A percentile compares a stretch with the other conserved stretches of the same genome.
Conservation (phyloP, 768 basidiomycete species). For the Pisolithus albus region DNA sequence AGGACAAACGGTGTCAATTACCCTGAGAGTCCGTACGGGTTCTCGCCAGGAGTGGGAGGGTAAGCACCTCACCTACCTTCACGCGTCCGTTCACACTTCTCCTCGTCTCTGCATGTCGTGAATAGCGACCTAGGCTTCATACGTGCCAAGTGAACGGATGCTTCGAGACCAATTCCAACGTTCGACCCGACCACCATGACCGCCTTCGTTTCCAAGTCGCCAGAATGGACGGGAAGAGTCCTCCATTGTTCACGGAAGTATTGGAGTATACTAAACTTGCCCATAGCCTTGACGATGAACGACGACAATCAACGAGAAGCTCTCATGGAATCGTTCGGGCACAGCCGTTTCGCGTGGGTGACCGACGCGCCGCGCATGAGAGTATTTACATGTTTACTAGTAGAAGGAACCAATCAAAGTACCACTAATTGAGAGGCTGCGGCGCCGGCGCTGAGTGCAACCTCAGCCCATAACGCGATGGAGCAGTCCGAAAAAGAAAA, state of each 20-base stretch:
- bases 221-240: constrained; percentile 13
- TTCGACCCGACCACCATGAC: constrained; percentile 49
- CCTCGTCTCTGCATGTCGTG: constrained; percentile 27
- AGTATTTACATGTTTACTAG: too few species aligned
- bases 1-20: not conserved
- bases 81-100: constrained; percentile 19
- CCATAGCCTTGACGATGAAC: constrained; percentile 5
- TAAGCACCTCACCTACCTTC: constrained; percentile 8
- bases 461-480: too few species aligned
- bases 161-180: constrained; percentile 29
- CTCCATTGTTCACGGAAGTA: constrained; percentile 21
- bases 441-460: too few species aligned
- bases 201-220: constrained; percentile 39
- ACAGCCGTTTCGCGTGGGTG: too few species aligned
- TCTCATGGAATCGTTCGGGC: too few species aligned
- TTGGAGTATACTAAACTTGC: constrained; percentile 3
- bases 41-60: too few species aligned
- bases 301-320: not conserved
- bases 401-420: too few species aligned
- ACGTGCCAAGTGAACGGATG: constrained; percentile 25
- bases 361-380: too few species aligned
- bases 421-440: too few species aligned
- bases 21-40: not conserved
- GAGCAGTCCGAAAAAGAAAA: too few species aligned
- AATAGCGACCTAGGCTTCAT: constrained; percentile 28